Conservation (phyloP, 2,329 filamentous ascomycete species). For the Exophiala calicioides region DNA sequence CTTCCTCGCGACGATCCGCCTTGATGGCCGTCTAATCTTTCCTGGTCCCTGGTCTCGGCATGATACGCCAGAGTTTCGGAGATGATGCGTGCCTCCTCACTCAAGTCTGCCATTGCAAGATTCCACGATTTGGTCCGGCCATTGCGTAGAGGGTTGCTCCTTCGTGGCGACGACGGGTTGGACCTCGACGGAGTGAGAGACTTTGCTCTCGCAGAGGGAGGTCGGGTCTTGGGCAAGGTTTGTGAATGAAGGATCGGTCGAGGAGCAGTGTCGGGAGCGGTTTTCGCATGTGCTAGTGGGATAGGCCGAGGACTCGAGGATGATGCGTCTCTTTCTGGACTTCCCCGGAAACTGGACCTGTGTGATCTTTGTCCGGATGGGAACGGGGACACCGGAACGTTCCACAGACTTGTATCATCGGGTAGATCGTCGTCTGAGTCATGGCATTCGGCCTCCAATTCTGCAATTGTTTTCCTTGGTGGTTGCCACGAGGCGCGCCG, state of each 20-base stretch:
- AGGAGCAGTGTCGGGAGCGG: slow-evolving; percentile 31
- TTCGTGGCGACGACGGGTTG: slow-evolving; percentile 33
- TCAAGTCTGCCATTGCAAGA: slow-evolving; percentile 58
- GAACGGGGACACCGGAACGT: slow-evolving; percentile 52
- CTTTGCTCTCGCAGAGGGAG: slow-evolving; percentile 22
- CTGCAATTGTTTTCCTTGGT: slow-evolving; percentile 48
- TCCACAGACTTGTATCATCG: slow-evolving; percentile 53
- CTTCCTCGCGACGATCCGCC: slow-evolving; percentile 17
- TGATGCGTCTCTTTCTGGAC: slow-evolving; percentile 40
- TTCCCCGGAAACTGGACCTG: slow-evolving; percentile 41
- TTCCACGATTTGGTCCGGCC: slow-evolving; percentile 61
- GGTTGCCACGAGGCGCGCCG: slow-evolving; percentile 47
- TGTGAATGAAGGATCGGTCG: slow-evolving; percentile 33
- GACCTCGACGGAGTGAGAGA: slow-evolving; percentile 20
- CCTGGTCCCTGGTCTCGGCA: slow-evolving; percentile 47
- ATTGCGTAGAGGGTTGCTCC: slow-evolving; percentile 22
- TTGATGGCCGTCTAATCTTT: slow-evolving; percentile 8
- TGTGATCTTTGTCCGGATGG: slow-evolving; percentile 42
- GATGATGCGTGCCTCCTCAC: slow-evolving; percentile 60
- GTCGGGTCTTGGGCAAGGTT: slow-evolving; percentile 34
- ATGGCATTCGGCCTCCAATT: slow-evolving; percentile 52
- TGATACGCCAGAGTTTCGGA: slow-evolving; percentile 62
- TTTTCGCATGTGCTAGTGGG: slow-evolving; percentile 44
- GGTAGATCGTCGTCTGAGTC: slow-evolving; percentile 54
- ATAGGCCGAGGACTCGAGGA: slow-evolving; percentile 40